phyloP scores from a whole-genome alignment of 2,329 filamentous ascomycete genomes.

The Claviceps pazoutovae region DNA sequence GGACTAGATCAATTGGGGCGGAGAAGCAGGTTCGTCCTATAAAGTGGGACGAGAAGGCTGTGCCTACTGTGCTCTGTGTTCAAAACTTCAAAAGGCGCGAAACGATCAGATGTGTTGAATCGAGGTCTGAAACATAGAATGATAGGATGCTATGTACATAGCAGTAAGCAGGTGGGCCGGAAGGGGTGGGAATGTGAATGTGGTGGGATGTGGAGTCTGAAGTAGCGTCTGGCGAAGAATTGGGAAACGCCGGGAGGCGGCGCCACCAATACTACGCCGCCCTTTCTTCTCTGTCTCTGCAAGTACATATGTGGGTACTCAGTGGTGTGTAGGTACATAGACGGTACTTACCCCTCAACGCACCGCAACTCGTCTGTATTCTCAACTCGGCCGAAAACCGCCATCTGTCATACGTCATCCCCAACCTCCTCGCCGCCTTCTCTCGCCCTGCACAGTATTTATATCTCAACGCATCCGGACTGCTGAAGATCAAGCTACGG shows the following conservation, averaged over 20 bases:
- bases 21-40: background rate
- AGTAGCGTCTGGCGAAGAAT: background rate
- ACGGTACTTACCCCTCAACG: too few relatives aligned
- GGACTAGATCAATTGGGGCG: background rate
- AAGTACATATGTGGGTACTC: too few relatives aligned
- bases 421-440: background rate
- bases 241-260: background rate
- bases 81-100: background rate
- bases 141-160: background rate
- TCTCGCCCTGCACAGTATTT: background rate
- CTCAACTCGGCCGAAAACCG: background rate
- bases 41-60: background rate
- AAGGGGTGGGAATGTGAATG: background rate
- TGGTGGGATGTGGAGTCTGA: background rate
- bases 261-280: background rate
- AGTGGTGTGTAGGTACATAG: too few relatives aligned
- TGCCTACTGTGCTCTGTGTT: too few relatives aligned
- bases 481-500: too few relatives aligned
- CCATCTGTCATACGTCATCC: background rate
- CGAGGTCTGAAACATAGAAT: background rate
- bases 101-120: background rate
- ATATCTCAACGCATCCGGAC: too few relatives aligned
- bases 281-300: background rate
- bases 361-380: too few relatives aligned
- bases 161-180: background rate